Evolutionary conservation across 805 yeast species (phyloP), one percentile per base, ranked within the genome.

Genomic region (Kazachstania taianensis): DNA sequence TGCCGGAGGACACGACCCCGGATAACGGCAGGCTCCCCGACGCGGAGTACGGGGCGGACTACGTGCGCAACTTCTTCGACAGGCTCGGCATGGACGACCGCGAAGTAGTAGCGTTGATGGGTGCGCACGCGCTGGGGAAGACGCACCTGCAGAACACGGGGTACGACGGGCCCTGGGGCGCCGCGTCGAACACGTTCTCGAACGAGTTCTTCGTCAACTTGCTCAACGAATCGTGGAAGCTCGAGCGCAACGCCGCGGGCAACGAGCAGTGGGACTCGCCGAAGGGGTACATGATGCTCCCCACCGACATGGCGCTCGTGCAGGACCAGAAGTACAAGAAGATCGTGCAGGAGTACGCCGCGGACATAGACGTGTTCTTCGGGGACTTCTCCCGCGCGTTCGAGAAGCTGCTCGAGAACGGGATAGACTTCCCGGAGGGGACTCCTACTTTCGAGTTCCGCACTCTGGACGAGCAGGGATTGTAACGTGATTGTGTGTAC

Each of bases 161-260:
- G 2, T 85, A 68, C 63, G 92, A 81, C 45, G 94, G 94, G 10
- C 86, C 89, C 42, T 84, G 94, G 94, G 87, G 89, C 26, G 80
- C 79, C 37, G 73, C 81, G 27, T 84, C 92, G 37, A 81, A 80
- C 20, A 59, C 66, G 44, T 80, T 85, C 55, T 67, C 78, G 35
- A 85, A 84, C 62, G 83, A 82, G 28, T 84, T 81, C 57, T 84
- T 61, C 62, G 66, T 70, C 38, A 52, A 67, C 26, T 62, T 82
- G 53, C 44, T 75, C 28, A 64, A 72, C 34, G 78, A 75, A 45
- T 61, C 67, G 36, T 66, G 75, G 78, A 63, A 57, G 36, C 52
- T 65, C 64, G 65, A 73, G 53, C 63, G 75, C 55, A 69, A 84
- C 76, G 62, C 63, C 48, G 59, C 59, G 9, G 81, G 80, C 36